phyloP scores from a whole-genome alignment of 129 eudicot genomes.

The Flaveria brownii region DNA sequence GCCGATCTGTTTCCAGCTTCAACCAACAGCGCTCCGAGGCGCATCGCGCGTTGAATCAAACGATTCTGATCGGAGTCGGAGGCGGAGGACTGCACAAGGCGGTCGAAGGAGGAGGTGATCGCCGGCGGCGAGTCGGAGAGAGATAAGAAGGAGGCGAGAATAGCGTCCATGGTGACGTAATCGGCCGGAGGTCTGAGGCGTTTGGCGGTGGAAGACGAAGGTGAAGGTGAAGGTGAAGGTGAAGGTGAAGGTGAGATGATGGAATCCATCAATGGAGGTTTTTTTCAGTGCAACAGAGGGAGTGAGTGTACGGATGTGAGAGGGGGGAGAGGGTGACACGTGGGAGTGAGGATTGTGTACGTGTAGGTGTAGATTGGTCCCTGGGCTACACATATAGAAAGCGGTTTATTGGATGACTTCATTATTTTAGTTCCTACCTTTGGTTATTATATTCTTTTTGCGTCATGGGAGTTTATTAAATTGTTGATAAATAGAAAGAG shows the following conservation, averaged over 20 bases:
- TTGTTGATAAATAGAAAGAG: too few relatives aligned
- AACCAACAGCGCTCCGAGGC: conserved; percentile 50
- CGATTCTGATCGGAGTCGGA: conserved; percentile 55
- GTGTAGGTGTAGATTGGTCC: conserved; percentile 44
- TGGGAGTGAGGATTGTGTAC: conserved; percentile 40
- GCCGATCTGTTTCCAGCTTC: conserved; percentile 76
- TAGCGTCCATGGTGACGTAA: conserved; percentile 39
- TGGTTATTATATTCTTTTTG: background rate
- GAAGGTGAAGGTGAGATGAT: background rate
- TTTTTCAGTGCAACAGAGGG: conserved; percentile 2
- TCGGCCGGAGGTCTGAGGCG: conserved; percentile 47
- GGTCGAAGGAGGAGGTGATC: conserved; percentile 53
- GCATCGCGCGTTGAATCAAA: conserved; percentile 60
- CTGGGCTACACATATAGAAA: conserved; percentile 7
- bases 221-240: too few relatives aligned
- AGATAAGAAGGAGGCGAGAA: conserved; percentile 44
- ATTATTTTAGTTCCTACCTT: background rate
- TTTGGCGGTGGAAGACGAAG: conserved; percentile 39
- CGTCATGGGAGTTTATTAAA: background rate
- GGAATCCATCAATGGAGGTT: conserved; percentile 18
- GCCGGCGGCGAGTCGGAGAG: conserved; percentile 43
- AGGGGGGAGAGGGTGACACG: conserved; percentile 31
- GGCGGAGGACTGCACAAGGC: conserved; percentile 49
- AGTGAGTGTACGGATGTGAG: background rate
- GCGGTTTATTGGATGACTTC: conserved; percentile 33